Conservation (phyloP, 352 stramenopile species). For the Bremia lactucae region DNA sequence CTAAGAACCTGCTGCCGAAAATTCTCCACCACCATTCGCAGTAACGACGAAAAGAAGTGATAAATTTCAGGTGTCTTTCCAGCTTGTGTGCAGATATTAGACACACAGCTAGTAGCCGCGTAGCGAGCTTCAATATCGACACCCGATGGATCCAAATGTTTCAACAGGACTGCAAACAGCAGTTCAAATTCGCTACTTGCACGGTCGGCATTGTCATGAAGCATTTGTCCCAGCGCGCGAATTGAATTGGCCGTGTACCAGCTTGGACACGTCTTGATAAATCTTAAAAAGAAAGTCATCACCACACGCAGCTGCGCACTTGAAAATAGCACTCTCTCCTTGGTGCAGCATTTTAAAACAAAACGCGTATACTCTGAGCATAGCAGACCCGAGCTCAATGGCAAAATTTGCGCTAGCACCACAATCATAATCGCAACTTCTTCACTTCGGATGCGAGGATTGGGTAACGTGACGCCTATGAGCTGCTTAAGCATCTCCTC, state of each 20-base stretch:
- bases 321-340: slow-evolving; percentile 61
- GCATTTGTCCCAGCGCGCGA: slow-evolving; percentile 53
- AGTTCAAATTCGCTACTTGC: slow-evolving; percentile 47
- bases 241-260: slow-evolving; percentile 69
- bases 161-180: slow-evolving; percentile 58
- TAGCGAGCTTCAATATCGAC: slow-evolving; percentile 80
- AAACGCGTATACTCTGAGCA: slow-evolving; percentile 73
- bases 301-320: slow-evolving; percentile 42
- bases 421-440: slow-evolving; percentile 56
- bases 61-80: slow-evolving; percentile 63
- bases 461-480: slow-evolving; percentile 43
- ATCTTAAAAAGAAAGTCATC: slow-evolving; percentile 60
- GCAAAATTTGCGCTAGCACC: slow-evolving; percentile 45
- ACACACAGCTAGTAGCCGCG: slow-evolving; percentile 76
- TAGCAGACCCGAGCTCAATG: slow-evolving; percentile 54
- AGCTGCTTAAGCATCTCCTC: slow-evolving; percentile 76
- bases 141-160: slow-evolving; percentile 63
- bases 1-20: slow-evolving; percentile 68
- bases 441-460: slow-evolving; percentile 51
- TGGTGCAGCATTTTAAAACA: slow-evolving; percentile 66
- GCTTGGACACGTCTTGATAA: slow-evolving; percentile 63
- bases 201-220: slow-evolving; percentile 73
- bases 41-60: slow-evolving; percentile 55
- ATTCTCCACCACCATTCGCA: slow-evolving; percentile 81
- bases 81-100: slow-evolving; percentile 60